phyloP scores from a whole-genome alignment of 768 basidiomycete genomes.

The Tulasnella sp. region DNA sequence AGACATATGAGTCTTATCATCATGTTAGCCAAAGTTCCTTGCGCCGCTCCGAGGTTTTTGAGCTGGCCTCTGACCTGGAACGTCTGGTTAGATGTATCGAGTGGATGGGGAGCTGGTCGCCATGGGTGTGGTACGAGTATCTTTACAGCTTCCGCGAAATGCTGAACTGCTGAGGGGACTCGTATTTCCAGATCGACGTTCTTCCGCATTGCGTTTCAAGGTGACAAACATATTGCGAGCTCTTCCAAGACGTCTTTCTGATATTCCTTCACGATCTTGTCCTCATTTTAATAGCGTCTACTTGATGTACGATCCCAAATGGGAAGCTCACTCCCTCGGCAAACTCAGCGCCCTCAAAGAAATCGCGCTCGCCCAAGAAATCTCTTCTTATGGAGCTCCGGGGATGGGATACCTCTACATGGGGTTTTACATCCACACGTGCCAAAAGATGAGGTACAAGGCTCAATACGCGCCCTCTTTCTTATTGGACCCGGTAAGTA shows the following conservation, averaged over 20 bases:
- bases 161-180: not conserved
- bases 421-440: constrained; percentile 93
- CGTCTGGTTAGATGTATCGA: constrained; percentile 57
- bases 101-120: constrained; percentile 83
- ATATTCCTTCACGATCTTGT: constrained; percentile 38
- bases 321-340: constrained; percentile 72
- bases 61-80: no score
- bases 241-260: constrained; percentile 43
- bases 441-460: constrained; percentile 95
- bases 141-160: no score
- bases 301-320: constrained; percentile 81
- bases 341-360: constrained; percentile 92
- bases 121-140: constrained; percentile 59
- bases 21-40: constrained; percentile 47
- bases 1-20: constrained; percentile 90
- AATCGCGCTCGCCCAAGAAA: constrained; percentile 71
- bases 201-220: constrained; percentile 72
- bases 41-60: not conserved
- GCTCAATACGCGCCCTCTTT: constrained; percentile 90
- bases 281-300: constrained; percentile 58
- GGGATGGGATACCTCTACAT: constrained; percentile 78
- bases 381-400: constrained; percentile 66
- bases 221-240: not conserved
- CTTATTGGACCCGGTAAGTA: constrained; percentile 78
- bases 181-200: constrained; percentile 63